Percentiles rank a stretch among this genome's conserved stretches.
phyloP scores from a whole-genome alignment of 441 rosid genomes.

The Brassica hybrid region DNA sequence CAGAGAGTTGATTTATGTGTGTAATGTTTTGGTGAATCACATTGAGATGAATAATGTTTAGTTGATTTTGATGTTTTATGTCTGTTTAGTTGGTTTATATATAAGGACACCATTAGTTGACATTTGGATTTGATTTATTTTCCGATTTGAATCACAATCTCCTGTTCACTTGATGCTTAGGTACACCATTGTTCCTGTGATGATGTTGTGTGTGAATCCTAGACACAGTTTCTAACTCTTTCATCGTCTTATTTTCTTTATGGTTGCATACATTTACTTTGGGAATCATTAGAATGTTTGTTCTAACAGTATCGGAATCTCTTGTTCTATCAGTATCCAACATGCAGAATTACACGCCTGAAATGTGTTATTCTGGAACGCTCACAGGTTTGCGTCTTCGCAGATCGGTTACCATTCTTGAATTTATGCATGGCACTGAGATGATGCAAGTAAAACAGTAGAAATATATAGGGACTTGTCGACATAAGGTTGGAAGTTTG shows the following conservation, averaged over 20 bases:
- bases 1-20: conserved; percentile 42
- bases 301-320: too few species aligned
- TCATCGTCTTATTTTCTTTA: neutral
- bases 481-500: neutral
- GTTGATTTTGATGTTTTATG: neutral
- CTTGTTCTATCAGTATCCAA: too few species aligned
- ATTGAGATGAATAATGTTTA: neutral
- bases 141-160: conserved; percentile 11
- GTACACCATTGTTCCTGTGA: neutral
- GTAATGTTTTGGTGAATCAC: neutral
- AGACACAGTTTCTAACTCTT: neutral
- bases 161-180: neutral
- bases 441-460: neutral
- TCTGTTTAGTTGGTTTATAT: conserved; percentile 12
- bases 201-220: neutral
- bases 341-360: too few species aligned
- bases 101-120: conserved; percentile 1
- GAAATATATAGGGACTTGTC: neutral
- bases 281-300: too few species aligned
- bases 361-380: too few species aligned
- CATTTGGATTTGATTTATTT: neutral
- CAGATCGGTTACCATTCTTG: neutral
- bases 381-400: too few species aligned
- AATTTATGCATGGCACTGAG: neutral
- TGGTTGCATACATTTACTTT: neutral